A percentile compares a stretch with the other conserved stretches of the same genome.
These are phyloP conservation scores for Spizellomyces punctatus DNA, from an alignment of 192 early-diverging fungal genomes.

Conservation along the genomic window DNA sequence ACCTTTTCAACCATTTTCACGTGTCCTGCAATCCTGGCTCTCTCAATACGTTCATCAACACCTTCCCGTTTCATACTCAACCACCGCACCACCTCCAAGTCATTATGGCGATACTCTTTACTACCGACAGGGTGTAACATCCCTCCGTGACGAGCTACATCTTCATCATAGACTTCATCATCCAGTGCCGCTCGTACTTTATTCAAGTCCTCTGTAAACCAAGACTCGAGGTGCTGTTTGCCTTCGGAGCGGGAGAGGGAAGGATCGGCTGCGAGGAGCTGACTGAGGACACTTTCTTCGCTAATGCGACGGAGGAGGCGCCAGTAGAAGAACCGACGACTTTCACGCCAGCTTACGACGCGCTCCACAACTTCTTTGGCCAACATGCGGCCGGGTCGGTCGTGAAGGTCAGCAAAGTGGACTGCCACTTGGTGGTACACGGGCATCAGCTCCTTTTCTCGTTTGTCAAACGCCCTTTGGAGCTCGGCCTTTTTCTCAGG, in stretches of 20 bases:
- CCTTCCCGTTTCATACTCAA: slow-evolving; percentile 30
- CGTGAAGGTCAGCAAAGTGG: slow-evolving; percentile 98
- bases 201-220: slow-evolving; percentile 67
- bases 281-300: slow-evolving; percentile 76
- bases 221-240: slow-evolving; percentile 52
- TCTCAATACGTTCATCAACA: slow-evolving; percentile 45
- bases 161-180: slow-evolving; percentile 60
- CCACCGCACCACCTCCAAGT: slow-evolving; percentile 47
- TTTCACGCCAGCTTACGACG: slow-evolving; percentile 75
- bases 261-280: slow-evolving; percentile 53
- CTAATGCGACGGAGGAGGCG: slow-evolving; percentile 79
- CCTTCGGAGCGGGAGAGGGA: slow-evolving; percentile 56
- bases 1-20: slow-evolving; percentile 35
- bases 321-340: slow-evolving; percentile 92
- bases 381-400: slow-evolving; percentile 92
- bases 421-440: slow-evolving; percentile 92
- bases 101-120: slow-evolving; percentile 29
- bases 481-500: slow-evolving; percentile 67
- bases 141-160: slow-evolving; percentile 27
- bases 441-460: slow-evolving; percentile 85
- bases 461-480: slow-evolving; percentile 73
- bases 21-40: slow-evolving; percentile 21
- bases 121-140: neutral
- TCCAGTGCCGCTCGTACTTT: slow-evolving; percentile 31
- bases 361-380: slow-evolving; percentile 89